Evolutionary conservation across 2,329 filamentous ascomycete species (phyloP), one percentile per base, ranked within the genome.

Genomic region (Bipolaris victoriae): DNA sequence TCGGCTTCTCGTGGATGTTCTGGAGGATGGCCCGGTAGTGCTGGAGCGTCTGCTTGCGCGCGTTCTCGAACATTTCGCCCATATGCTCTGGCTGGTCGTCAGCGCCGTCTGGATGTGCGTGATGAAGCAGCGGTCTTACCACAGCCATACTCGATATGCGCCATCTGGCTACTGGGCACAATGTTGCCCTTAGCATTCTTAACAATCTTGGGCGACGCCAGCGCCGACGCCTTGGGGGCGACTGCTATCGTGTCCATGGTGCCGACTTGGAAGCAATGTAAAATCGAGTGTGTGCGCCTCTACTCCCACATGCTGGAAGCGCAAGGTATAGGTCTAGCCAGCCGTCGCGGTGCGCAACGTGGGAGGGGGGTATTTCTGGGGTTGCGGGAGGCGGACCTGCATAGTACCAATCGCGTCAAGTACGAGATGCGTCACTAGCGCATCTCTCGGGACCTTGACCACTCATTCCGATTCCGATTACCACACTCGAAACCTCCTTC

Each of bases 1-100:
- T 86, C 47, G 81, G 85, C 60, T 84, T 82, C 73, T 92, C 88
- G 76, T 89, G 88, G 62, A 93, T 87, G 55, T 85, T 85, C 58
- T 88, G 83, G 37, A 92, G 80, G 58, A 91, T 85, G 69, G 86
- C 84, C 70, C 88, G 90, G 77, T 93, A 93, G 67, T 90, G 85
- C 53, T 86, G 81, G 58, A 90, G 86, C 18, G 88, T 89, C 60
- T 83, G 87, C 66, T 90, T 88, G 76, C 86, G 87, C 15, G 85
- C 84, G 61, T 88, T 85, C 61, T 86, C 84, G 44, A 92, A 81
- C 58, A 92, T 84, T 22, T 83, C 80, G 73, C 90, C 87, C 47
- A 91, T 83, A 76, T 93, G 90, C 73, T 91, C 90, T 92, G 69
- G 51, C 33, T 22, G 16, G 44, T 18, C 7, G 60, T 76, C 53